These are phyloP conservation scores for Psidium guajava DNA, from an alignment of 345 rosid genomes.

Conservation along the genomic window DNA sequence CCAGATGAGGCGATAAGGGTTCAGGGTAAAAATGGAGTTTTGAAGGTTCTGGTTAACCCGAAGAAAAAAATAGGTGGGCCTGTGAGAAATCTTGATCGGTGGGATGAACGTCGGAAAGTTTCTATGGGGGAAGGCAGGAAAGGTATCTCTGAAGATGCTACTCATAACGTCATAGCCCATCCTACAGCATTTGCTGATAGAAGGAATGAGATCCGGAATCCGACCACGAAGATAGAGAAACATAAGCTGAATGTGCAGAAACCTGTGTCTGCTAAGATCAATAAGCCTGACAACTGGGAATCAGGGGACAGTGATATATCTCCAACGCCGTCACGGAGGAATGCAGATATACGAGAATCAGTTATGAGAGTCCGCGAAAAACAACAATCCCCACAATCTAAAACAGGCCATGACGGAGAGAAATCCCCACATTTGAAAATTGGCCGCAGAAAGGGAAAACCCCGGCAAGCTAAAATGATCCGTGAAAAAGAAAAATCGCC, in stretches of 20 bases:
- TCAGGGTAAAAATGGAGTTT: constrained; percentile 90
- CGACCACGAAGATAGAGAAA: constrained; percentile 24
- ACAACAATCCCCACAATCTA: constrained; percentile 12
- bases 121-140: constrained; percentile 18
- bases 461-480: not conserved
- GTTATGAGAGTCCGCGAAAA: constrained; percentile 18
- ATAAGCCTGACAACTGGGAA: constrained; percentile 27
- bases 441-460: not conserved
- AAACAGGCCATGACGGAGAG: not conserved
- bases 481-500: constrained; percentile 5
- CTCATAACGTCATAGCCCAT: constrained; percentile 21
- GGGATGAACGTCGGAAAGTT: constrained; percentile 9
- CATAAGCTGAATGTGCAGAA: constrained; percentile 18
- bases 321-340: constrained; percentile 21
- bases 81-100: constrained; percentile 22
- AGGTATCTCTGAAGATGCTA: constrained; percentile 24
- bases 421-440: not conserved
- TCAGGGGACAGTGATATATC: constrained; percentile 42
- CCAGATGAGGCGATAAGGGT: constrained; percentile 65
- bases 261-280: constrained; percentile 22
- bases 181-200: constrained; percentile 28
- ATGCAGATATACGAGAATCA: constrained; percentile 19
- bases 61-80: constrained; percentile 42
- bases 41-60: constrained; percentile 81
- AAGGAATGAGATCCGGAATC: constrained; percentile 25